A percentile compares a stretch with the other conserved stretches of the same genome.
Evolutionary conservation across 768 basidiomycete species (phyloP).

Genomic region (Mycena pura): DNA sequence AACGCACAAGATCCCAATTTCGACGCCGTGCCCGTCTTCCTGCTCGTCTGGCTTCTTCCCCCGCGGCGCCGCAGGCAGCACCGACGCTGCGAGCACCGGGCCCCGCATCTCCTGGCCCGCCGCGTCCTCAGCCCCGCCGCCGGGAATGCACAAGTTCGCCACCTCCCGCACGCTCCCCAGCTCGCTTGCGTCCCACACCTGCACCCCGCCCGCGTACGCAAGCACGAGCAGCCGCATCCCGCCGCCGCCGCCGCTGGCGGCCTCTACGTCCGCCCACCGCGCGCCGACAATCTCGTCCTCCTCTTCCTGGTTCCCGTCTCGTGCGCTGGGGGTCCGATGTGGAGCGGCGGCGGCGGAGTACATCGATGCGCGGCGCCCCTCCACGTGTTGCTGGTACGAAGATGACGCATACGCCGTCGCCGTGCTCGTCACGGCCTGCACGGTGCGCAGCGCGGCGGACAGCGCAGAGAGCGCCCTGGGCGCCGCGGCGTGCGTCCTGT

Average conservation of each 20-base stretch:
- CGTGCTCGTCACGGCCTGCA: slow-evolving; percentile 10
- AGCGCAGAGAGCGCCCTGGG: slow-evolving; percentile 22
- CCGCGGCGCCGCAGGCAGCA: slow-evolving; percentile 41
- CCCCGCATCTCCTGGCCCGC: not conserved
- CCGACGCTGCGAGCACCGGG: slow-evolving; percentile 44
- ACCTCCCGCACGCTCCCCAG: slow-evolving; percentile 9
- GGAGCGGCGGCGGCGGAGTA: not conserved
- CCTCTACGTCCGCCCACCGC: slow-evolving; percentile 19
- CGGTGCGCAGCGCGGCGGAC: slow-evolving; percentile 16
- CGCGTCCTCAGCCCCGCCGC: not conserved
- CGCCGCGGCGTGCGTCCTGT: not conserved
- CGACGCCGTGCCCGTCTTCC: slow-evolving; percentile 32
- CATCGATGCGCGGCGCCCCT: not conserved
- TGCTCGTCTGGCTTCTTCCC: slow-evolving; percentile 36
- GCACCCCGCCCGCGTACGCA: slow-evolving; percentile 21
- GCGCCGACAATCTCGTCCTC: slow-evolving; percentile 15
- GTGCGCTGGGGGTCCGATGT: not conserved
- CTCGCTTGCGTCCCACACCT: slow-evolving; percentile 22
- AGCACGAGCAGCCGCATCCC: slow-evolving; percentile 17
- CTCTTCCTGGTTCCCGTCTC: not conserved
- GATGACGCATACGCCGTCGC: slow-evolving; percentile 11
- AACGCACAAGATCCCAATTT: slow-evolving; percentile 44
- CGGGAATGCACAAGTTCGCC: not conserved
- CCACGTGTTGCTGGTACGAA: no score
- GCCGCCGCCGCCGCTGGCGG: not conserved